Base-by-base conservation (phyloP, 2,329 filamentous ascomycete genomes). In the Colletotrichum tropicicola region DNA sequence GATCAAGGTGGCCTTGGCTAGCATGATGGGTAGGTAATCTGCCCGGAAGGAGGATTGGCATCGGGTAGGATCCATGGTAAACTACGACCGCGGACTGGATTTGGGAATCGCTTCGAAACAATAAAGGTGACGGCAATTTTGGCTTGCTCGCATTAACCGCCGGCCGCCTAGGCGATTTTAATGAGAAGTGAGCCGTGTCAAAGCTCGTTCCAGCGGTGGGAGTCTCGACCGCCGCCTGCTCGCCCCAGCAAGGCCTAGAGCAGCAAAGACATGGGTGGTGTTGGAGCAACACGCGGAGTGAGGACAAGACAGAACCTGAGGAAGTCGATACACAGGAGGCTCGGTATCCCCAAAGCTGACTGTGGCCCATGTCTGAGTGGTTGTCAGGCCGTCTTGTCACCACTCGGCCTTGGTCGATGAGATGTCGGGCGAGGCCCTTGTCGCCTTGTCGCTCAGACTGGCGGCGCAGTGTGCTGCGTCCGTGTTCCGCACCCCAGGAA, bases 151-250 rank as follows among this genome's bases (percentile, higher is more conserved):
- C 53, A 56, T 56, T 56, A 56, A 56, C 51, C 51, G 51, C 51
- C 53, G 6, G 15, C 19, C 19, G 39, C 7, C 19, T 17, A 19
- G 44, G 17, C 6, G 43, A 47, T 23, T 39, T 25, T 28, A 13
- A 15, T 54, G 61, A 64, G 41, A 60, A 54, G 61, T 60, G 61
- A 64, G 61, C 61, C 61, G 43, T 35, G 56, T 49, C 56, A 48
- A 41, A 54, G 48, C 48, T 35, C 27, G 49, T 53, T 59, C 32
- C 56, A 45, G 45, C 12, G 28, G 17, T 12, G 47, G 28, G 41
- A 60, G 47, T 44, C 41, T 59, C 51, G 61, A 60, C 48, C 55
- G n/a, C 48, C 30, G 48, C n/a, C n/a, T n/a, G n/a, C n/a, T 48
- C 30, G 39, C 19, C 25, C 12, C 30, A 47, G 21, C 19, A 48